Evolutionary conservation across 2,329 filamentous ascomycete genomes (phyloP), one percentile per base, ranked within the genome.

Genomic region (Hymenoscyphus repandus): DNA sequence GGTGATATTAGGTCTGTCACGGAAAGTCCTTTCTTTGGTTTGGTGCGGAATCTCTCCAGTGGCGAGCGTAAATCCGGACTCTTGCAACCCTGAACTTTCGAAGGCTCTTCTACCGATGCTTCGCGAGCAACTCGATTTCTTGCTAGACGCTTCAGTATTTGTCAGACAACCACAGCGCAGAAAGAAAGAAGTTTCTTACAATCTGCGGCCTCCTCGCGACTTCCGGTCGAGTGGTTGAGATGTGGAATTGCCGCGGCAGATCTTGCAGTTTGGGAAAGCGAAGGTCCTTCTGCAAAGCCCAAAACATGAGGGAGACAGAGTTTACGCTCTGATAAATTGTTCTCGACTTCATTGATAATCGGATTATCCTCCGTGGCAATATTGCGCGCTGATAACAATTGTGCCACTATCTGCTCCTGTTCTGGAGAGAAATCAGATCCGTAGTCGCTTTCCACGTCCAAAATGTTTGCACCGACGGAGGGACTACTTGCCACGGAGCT

Each of bases 1-100:
- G 91, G 91, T 1, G 89, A 86, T 0, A 91, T 82, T 20, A 97
- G 72, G 67, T 99, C 93, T 2, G 88, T 90, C 1, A 97, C 93
- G 0, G 88, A 90, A 6, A 97, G 76, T 0, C 88, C 82, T 64
- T 89, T 92, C 63, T 78, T 85, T 0, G 89, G 89, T 50, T 79
- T 83, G 1, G 82, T 82, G 34, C 91, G 85, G 62, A 95, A 96
- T 32, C 86, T 82, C 55, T 90, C 78, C 2, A 96, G 71, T 0
- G 90, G 91, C 7, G 82, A 75, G 53, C 76, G 72, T 7, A 66
- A 66, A 63, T 83, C 77, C 12, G 58, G 56, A 9, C 20, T 31
- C 13, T 49, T 15, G n/a, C 40, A 34, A 10, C 53, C 49, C 32
- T 4, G 22, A 4, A 27, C 22, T 27, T 43, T 33, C n/a, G 15